Conservation (phyloP, 805 yeast genomes). For the Saccharomyces mikatae region DNA sequence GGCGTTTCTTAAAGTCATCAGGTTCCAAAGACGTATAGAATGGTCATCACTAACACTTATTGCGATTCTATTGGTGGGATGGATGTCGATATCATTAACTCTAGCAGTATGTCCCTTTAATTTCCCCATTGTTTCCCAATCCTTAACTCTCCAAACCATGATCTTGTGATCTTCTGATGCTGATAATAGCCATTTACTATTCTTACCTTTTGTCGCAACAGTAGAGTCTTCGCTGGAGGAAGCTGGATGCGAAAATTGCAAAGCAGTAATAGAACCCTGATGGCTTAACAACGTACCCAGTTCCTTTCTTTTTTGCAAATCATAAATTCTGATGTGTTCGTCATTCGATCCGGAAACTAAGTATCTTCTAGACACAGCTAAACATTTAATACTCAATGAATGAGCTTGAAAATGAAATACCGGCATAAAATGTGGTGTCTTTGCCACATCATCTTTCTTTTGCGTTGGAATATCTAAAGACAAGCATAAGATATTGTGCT, state of each 20-base stretch:
- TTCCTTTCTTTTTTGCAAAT: constrained; percentile 87
- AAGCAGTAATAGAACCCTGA: constrained; percentile 74
- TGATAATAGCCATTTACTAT: constrained; percentile 72
- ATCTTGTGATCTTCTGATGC: constrained; percentile 89
- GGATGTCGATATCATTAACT: constrained; percentile 78
- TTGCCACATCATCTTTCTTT: background rate
- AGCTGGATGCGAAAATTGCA: constrained; percentile 58
- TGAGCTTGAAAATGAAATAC: constrained; percentile 96
- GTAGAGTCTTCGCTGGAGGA: constrained; percentile 19
- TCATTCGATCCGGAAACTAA: constrained; percentile 92
- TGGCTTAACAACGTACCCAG: constrained; percentile 85
- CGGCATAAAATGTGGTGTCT: constrained; percentile 71
- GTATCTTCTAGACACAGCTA: constrained; percentile 76
- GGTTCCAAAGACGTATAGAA: constrained; percentile 84
- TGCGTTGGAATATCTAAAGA: constrained; percentile 52
- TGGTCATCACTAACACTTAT: constrained; percentile 81
- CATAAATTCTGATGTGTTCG: constrained; percentile 90
- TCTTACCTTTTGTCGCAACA: constrained; percentile 30
- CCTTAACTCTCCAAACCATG: constrained; percentile 89
- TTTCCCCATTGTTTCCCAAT: constrained; percentile 88
- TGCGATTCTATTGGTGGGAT: constrained; percentile 85
- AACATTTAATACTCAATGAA: constrained; percentile 73
- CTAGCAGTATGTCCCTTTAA: constrained; percentile 85
- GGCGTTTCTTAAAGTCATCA: constrained; percentile 94
- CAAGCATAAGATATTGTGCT: constrained; percentile 81